Evolutionary conservation across 2,329 filamentous ascomycete species (phyloP).

Genomic region (Fusarium pseudograminearum): DNA sequence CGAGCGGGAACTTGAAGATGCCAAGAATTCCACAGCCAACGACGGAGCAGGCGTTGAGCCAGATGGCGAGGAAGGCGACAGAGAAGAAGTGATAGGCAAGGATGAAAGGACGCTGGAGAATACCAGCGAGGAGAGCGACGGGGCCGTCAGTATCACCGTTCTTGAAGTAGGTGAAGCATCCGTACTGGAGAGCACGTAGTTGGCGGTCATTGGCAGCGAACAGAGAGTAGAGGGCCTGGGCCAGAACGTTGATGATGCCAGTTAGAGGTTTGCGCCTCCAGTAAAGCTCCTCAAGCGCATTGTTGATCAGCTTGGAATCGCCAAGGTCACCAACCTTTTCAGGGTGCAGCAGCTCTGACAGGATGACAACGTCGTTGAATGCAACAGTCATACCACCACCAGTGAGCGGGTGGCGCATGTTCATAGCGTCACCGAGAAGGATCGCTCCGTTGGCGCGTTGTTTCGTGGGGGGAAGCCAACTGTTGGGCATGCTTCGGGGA

Average conservation of each 20-base stretch:
- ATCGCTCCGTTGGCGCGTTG: conserved; percentile 74
- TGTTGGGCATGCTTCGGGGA: conserved; percentile 91
- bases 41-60: conserved; percentile 64
- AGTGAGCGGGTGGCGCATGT: conserved; percentile 99
- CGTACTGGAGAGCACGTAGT: conserved; percentile 83
- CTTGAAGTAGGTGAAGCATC: conserved; percentile 94
- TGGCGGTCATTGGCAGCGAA: conserved; percentile 87
- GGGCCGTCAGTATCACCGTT: conserved; percentile 81
- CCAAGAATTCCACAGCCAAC: conserved; percentile 53
- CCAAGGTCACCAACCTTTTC: conserved; percentile 74
- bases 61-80: conserved; percentile 89
- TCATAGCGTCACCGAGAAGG: conserved; percentile 92
- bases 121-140: conserved; percentile 82
- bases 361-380: conserved; percentile 88
- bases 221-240: conserved; percentile 89
- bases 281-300: conserved; percentile 82
- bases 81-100: conserved; percentile 95
- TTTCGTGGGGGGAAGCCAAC: conserved; percentile 82
- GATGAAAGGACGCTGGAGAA: conserved; percentile 80
- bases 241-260: conserved; percentile 96
- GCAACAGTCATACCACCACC: conserved; percentile 98
- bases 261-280: conserved; percentile 86
- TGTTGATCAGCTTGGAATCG: conserved; percentile 73
- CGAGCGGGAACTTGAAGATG: conserved; percentile 66
- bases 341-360: conserved; percentile 80